Conservation (phyloP, 495 filamentous ascomycete species). For the Podospora fimiseda region DNA sequence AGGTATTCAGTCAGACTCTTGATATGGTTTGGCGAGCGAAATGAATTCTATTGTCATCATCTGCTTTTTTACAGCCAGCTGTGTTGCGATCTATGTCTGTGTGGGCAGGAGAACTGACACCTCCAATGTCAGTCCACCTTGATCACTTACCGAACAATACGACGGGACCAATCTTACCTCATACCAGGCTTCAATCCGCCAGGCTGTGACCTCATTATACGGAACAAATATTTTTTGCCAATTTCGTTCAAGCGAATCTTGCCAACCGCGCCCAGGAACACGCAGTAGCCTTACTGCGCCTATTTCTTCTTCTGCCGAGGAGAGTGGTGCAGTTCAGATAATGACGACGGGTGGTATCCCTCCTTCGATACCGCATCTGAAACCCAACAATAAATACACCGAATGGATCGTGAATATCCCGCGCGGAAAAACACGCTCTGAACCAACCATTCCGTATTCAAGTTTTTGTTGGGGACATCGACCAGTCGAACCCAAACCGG, state of each 20-base stretch:
- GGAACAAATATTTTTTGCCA: conserved; percentile 22
- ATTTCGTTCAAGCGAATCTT: conserved; percentile 16
- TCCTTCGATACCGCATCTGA: conserved; percentile 18
- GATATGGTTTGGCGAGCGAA: too few species aligned
- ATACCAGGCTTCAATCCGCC: conserved; percentile 17
- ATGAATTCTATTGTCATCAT: too few species aligned
- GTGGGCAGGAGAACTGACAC: too few species aligned
- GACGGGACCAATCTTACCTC: too few species aligned
- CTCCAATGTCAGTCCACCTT: too few species aligned
- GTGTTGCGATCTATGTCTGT: too few species aligned
- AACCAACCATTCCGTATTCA: conserved; percentile 34
- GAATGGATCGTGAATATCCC: conserved; percentile 40
- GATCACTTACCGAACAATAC: too few species aligned
- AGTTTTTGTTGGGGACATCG: conserved; percentile 36
- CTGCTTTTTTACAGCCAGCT: too few species aligned
- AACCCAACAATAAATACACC: conserved; percentile 31
- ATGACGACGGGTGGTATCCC: conserved; percentile 15
- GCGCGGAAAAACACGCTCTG: conserved; percentile 35
- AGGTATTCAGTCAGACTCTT: too few species aligned
- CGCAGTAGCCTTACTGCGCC: background rate
- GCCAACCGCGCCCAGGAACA: conserved; percentile 9
- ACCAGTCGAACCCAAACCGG: too few species aligned
- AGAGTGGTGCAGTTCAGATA: background rate
- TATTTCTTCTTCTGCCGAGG: background rate
- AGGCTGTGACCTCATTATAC: conserved; percentile 16